phyloP scores from a whole-genome alignment of 108 stramenopile genomes.

The Cyclotella kingstonii region DNA sequence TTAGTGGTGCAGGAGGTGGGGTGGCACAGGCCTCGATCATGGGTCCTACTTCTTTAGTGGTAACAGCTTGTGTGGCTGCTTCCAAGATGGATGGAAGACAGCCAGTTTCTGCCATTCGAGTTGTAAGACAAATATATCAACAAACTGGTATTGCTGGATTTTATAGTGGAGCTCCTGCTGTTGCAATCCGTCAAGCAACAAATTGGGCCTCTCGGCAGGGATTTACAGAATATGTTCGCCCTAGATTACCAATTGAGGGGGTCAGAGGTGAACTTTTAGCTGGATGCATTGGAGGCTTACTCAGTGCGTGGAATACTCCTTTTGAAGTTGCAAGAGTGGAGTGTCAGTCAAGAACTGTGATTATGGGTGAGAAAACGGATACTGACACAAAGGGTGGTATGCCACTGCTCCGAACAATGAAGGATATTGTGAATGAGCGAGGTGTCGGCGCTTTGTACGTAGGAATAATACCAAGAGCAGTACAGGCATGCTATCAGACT shows the following conservation, averaged over 20 bases:
- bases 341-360: slow-evolving; percentile 16
- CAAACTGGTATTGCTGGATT: slow-evolving; percentile 20
- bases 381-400: neutral
- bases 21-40: slow-evolving; percentile 25
- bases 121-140: slow-evolving; percentile 7
- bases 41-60: slow-evolving; percentile 30
- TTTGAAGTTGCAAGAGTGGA: slow-evolving; percentile 37
- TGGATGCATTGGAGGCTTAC: slow-evolving; percentile 24
- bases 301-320: slow-evolving; percentile 37
- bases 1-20: slow-evolving; percentile 33
- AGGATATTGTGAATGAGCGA: slow-evolving; percentile 21
- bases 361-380: neutral
- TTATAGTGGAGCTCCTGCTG: slow-evolving; percentile 30
- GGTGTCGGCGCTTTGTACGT: slow-evolving; percentile 23
- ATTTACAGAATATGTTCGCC: slow-evolving; percentile 29
- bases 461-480: slow-evolving; percentile 23
- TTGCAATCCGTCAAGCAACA: slow-evolving; percentile 26
- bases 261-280: slow-evolving; percentile 24
- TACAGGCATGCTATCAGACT: slow-evolving; percentile 31
- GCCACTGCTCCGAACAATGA: slow-evolving; percentile 23
- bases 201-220: slow-evolving; percentile 39
- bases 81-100: slow-evolving; percentile 4
- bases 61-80: slow-evolving; percentile 30
- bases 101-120: slow-evolving; percentile 16
- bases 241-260: slow-evolving; percentile 17